Evolutionary conservation across 768 basidiomycete species (phyloP).

Genomic region (Pisolithus orientalis): DNA sequence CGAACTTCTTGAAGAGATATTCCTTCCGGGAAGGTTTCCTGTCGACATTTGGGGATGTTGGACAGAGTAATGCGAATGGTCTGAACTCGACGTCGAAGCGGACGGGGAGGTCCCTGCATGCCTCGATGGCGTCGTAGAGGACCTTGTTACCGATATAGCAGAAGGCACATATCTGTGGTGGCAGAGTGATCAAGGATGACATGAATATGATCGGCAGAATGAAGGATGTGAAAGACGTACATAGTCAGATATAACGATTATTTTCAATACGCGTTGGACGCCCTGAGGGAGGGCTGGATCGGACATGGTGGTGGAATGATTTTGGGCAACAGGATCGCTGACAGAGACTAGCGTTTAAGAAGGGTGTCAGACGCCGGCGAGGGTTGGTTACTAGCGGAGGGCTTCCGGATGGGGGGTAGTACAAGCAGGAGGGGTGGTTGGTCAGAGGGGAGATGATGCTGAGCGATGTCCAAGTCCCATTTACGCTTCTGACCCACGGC

Average conservation of each 20-base stretch:
- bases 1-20: constrained; percentile 21
- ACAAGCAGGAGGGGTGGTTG: too few relatives aligned
- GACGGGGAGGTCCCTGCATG: constrained; percentile 26
- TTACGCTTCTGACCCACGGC: too few relatives aligned
- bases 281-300: constrained; percentile 7
- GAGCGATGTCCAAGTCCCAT: too few relatives aligned
- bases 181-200: constrained; percentile 5
- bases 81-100: constrained; percentile 32
- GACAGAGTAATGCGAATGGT: constrained; percentile 26
- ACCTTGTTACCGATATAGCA: constrained; percentile 36
- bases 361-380: too few relatives aligned
- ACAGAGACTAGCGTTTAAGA: too few relatives aligned
- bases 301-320: constrained; percentile 13
- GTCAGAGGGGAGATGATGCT: too few relatives aligned
- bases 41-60: constrained; percentile 8
- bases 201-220: not conserved
- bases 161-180: constrained; percentile 27
- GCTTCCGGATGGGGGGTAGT: too few relatives aligned
- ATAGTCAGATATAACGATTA: constrained; percentile 31
- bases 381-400: too few relatives aligned
- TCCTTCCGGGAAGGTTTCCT: constrained; percentile 16
- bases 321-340: too few relatives aligned
- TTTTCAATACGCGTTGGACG: constrained; percentile 19
- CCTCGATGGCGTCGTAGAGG: constrained; percentile 31
- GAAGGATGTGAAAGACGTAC: constrained; percentile 13